Evolutionary conservation across 495 filamentous ascomycete genomes (phyloP).

Genomic region (Aspergillus saccharolyticus): DNA sequence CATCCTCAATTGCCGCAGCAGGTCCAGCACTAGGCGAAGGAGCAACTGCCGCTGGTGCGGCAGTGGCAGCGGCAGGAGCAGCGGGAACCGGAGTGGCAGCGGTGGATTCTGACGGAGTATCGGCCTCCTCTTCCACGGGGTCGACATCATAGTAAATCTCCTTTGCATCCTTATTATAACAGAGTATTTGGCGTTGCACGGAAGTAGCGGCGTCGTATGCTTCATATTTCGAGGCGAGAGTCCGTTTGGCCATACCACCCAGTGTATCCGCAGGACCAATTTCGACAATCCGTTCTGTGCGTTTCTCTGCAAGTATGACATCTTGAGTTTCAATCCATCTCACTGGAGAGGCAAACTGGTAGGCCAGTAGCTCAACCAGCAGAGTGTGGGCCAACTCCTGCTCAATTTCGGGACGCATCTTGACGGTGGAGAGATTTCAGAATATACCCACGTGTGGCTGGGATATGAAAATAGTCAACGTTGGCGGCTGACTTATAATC

Average conservation of each 20-base stretch:
- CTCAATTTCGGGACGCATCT: constrained; percentile 96
- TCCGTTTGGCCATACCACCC: constrained; percentile 95
- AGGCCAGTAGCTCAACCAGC: constrained; percentile 95
- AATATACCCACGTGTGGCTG: constrained; percentile 1
- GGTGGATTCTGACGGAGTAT: constrained; percentile 46
- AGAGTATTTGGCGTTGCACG: constrained; percentile 92
- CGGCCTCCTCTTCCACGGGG: constrained; percentile 85
- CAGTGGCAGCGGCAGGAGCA: constrained; percentile 39
- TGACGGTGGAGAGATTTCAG: constrained; percentile 31
- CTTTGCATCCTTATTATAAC: constrained; percentile 98
- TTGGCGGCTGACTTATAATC: not conserved
- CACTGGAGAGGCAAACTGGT: constrained; percentile 97
- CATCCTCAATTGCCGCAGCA: constrained; percentile 83
- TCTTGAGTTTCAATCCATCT: constrained; percentile 99
- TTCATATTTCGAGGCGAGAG: constrained; percentile 95
- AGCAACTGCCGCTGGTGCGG: constrained; percentile 51
- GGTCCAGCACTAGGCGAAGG: constrained; percentile 73
- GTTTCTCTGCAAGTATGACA: constrained; percentile 94
- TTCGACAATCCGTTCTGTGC: constrained; percentile 94
- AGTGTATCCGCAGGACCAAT: constrained; percentile 97
- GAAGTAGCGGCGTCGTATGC: constrained; percentile 96
- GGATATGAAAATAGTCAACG: not conserved
- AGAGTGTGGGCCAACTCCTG: constrained; percentile 97
- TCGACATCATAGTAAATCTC: constrained; percentile 99
- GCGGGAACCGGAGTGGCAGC: constrained; percentile 24